Conservation (phyloP, 805 yeast species). For the Saturnispora halmiae region DNA sequence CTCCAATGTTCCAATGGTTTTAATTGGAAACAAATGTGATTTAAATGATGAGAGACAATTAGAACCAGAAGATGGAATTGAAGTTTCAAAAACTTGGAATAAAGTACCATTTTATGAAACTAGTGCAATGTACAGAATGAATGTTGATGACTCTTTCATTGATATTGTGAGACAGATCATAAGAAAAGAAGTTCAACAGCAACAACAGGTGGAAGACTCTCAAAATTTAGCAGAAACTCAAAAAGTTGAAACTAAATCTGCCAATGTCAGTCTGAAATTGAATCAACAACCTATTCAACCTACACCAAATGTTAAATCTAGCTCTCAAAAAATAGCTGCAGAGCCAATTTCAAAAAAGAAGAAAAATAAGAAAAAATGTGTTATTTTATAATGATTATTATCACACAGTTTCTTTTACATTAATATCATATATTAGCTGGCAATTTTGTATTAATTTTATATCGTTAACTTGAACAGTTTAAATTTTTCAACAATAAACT, state of each 20-base stretch:
- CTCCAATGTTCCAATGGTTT: slow-evolving; percentile 72
- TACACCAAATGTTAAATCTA: background rate
- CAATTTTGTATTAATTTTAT: background rate
- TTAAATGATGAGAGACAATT: slow-evolving; percentile 65
- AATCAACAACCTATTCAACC: background rate
- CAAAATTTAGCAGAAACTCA: background rate
- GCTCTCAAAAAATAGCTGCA: background rate
- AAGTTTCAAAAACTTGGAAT: slow-evolving; percentile 80
- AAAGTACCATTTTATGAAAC: slow-evolving; percentile 88
- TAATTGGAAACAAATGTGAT: slow-evolving; percentile 90
- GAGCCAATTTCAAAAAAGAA: slow-evolving; percentile 1
- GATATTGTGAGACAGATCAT: slow-evolving; percentile 86
- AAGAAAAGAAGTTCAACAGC: slow-evolving; percentile 48
- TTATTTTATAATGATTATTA: slow-evolving; percentile 1
- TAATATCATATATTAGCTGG: background rate
- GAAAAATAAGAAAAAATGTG: slow-evolving; percentile 9
- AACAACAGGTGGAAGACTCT: slow-evolving; percentile 13
- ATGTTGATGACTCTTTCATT: slow-evolving; percentile 83
- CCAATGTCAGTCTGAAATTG: background rate
- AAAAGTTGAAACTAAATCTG: slow-evolving; percentile 2
- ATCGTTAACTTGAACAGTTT: too few species aligned
- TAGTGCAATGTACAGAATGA: slow-evolving; percentile 82
- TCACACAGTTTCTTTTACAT: background rate
- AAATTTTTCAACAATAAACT: background rate
- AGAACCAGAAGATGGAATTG: slow-evolving; percentile 72